Evolutionary conservation across 345 rosid species (phyloP), one percentile per base, ranked within the genome.

Genomic region (Citrus maxima): DNA sequence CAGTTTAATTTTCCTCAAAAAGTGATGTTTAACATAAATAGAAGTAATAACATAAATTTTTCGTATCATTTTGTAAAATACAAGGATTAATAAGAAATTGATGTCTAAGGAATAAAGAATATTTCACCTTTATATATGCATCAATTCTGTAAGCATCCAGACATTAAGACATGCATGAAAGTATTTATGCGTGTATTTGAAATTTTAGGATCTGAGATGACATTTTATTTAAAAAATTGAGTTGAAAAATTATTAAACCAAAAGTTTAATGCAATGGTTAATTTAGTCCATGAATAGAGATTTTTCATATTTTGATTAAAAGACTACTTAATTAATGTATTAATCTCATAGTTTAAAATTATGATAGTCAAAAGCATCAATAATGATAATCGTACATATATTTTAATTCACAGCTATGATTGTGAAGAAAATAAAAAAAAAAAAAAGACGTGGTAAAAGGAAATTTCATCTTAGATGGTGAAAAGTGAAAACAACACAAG

Each of bases 391-490:
- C 3, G 51, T 3, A 3, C 16, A 54, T 5, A 7, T 22, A 22
- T 7, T 59, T 59, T 7, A 32, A 28, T 18, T 63, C 32, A 6
- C 9, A 19, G 9, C 28, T 14, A 49, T 70, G 13, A 70, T 46
- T 51, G 35, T 18, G 13, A 55, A 59, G 51, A 0, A 60, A 59
- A 58, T 32, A 37, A 37, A 70, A 42, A 42, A 42, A 25, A 42
- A 46, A 12, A 12, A 32, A 30, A 30, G 4, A 30, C 32, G 5
- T 12, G 18, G 51, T 46, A 46, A 12, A 46, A 46, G 51, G 74
- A 74, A 70, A 77, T 70, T 73, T 72, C 79, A 65, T 46, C 6
- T 25, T 54, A 70, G 46, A 51, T 54, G 56, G 63, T n/a, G 65
- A 6, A 64, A 19, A 13, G 58, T 54, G 58, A 18, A 54, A 54